These are phyloP conservation scores for Aspergillus affinis DNA, from an alignment of 495 filamentous ascomycete species.

Conservation along the genomic window DNA sequence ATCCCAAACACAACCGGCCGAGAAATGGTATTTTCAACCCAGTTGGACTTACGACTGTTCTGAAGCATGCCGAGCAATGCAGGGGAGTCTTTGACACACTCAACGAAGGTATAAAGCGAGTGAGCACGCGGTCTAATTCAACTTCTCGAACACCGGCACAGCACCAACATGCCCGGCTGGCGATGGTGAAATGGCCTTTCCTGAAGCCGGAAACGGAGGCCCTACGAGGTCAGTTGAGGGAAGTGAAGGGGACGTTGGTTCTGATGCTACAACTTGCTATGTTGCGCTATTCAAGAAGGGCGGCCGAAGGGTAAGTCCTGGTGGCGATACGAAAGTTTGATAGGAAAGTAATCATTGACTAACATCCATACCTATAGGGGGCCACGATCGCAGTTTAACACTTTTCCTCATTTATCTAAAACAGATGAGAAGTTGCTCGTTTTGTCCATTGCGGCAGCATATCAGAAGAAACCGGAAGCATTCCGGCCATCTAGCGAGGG, in stretches of 20 bases:
- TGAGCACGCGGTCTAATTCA: not conserved
- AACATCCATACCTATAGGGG: no score
- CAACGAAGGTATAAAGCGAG: not conserved
- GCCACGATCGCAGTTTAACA: no score
- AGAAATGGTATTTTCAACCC: not conserved
- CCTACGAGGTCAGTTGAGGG: conserved; percentile 1
- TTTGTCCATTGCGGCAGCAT: no score
- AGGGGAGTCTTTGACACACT: not conserved
- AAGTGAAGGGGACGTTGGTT: conserved; percentile 19
- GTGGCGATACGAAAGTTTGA: no score
- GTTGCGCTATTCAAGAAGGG: conserved; percentile 16
- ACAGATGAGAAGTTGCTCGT: no score
- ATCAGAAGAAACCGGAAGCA: no score
- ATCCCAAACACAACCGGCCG: not conserved
- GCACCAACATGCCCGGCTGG: no score
- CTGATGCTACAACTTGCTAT: conserved; percentile 22
- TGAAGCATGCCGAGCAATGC: not conserved
- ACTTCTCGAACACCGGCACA: not conserved
- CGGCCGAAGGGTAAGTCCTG: conserved; percentile 5
- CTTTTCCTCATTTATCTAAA: no score
- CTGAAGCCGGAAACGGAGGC: conserved; percentile 2
- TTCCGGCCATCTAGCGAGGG: no score
- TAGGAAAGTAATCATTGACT: no score
- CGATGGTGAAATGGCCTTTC: conserved; percentile 1
- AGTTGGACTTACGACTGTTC: not conserved